Percentiles rank a stretch among this genome's conserved stretches.
phyloP scores from a whole-genome alignment of 2,329 filamentous ascomycete genomes.

The Colletotrichum coccodes region DNA sequence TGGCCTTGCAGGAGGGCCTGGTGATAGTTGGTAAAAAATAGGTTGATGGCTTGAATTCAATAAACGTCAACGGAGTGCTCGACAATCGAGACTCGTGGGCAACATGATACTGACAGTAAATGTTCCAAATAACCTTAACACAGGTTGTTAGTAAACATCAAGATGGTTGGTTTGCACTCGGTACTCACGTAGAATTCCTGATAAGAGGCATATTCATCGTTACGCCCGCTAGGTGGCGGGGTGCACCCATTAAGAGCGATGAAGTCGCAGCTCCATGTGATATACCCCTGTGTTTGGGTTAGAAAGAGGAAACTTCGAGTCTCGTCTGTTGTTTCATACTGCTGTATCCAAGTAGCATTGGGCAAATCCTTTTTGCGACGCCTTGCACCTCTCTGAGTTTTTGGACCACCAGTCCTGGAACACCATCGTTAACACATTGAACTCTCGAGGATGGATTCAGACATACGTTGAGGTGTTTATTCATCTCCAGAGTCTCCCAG shows the following conservation, averaged over 20 bases:
- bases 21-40: conserved; percentile 17
- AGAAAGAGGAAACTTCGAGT: neutral
- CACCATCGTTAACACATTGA: neutral
- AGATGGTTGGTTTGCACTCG: fast-evolving
- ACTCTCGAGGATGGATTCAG: fast-evolving
- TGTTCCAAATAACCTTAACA: conserved; percentile 18
- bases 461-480: neutral
- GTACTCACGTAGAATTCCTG: conserved; percentile 16
- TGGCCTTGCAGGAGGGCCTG: conserved; percentile 10
- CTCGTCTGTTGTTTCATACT: neutral
- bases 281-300: neutral
- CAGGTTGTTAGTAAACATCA: neutral
- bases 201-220: neutral
- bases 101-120: neutral
- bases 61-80: neutral
- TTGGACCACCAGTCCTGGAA: conserved; percentile 20
- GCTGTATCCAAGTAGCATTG: conserved; percentile 16
- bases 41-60: neutral
- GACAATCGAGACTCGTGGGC: too few relatives aligned
- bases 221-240: conserved; percentile 15
- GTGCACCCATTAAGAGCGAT: conserved; percentile 6
- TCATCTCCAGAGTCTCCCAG: neutral
- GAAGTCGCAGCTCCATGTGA: conserved; percentile 21
- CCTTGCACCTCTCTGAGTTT: conserved; percentile 1
- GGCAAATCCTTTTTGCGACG: neutral